Conservation (phyloP, 2,329 filamentous ascomycete species). For the Penicillium oxalicum region DNA sequence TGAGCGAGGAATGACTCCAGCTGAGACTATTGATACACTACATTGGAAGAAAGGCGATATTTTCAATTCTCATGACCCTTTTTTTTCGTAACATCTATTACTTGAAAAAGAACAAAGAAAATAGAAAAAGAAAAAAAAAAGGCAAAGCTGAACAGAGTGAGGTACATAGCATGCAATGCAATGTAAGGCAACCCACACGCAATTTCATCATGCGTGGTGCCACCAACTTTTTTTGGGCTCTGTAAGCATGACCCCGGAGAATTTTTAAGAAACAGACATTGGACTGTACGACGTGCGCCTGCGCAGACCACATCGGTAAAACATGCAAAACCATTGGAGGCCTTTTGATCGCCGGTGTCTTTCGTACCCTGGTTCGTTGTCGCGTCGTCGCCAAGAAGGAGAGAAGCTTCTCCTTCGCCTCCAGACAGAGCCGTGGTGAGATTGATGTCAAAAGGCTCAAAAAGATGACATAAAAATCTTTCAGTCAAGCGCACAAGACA, state of each 20-base stretch:
- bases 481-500: constrained; percentile 6
- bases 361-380: constrained; percentile 25
- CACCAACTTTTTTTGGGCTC: constrained; percentile 22
- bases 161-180: constrained; percentile 21
- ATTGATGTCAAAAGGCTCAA: constrained; percentile 7
- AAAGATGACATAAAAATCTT: constrained; percentile 3
- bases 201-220: constrained; percentile 24
- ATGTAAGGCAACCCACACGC: constrained; percentile 22
- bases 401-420: constrained; percentile 5
- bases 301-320: constrained; percentile 11
- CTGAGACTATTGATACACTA: background rate
- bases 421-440: constrained; percentile 11
- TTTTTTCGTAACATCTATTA: constrained; percentile 30
- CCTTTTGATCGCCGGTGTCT: constrained; percentile 20
- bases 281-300: constrained; percentile 9
- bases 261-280: constrained; percentile 17
- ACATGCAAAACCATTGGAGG: constrained; percentile 14
- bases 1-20: too few species aligned
- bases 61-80: constrained; percentile 29
- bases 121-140: constrained; percentile 21
- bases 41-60: constrained; percentile 3
- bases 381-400: constrained; percentile 15
- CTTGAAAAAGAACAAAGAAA: constrained; percentile 24
- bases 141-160: constrained; percentile 26
- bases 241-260: constrained; percentile 20